These are phyloP conservation scores for Boechera divaricarpa DNA, from an alignment of 345 rosid genomes.

Conservation along the genomic window DNA sequence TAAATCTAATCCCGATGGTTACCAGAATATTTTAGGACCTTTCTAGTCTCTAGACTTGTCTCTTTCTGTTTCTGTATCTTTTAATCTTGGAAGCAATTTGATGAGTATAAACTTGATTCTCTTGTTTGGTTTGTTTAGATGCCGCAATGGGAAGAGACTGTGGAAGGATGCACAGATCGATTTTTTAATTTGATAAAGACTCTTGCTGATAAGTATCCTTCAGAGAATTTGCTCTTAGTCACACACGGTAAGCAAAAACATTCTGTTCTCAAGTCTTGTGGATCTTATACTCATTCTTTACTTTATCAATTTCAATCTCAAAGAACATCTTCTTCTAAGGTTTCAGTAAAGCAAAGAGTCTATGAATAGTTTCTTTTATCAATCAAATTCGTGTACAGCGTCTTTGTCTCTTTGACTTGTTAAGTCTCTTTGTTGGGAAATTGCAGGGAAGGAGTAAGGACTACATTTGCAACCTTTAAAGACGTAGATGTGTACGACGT, in stretches of 20 bases:
- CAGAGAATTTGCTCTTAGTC: constrained; percentile 77
- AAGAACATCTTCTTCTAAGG: background rate
- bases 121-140: constrained; percentile 47
- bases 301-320: background rate
- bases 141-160: constrained; percentile 77
- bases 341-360: constrained; percentile 16
- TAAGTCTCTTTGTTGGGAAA: background rate
- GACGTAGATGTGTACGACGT: constrained; percentile 57
- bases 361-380: background rate
- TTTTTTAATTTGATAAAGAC: constrained; percentile 54
- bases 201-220: constrained; percentile 82
- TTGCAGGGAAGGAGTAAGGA: constrained; percentile 84
- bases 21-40: constrained; percentile 50
- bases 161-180: constrained; percentile 49
- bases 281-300: constrained; percentile 1
- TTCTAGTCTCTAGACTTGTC: background rate
- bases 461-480: constrained; percentile 61
- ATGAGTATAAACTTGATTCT: constrained; percentile 2
- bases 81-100: background rate
- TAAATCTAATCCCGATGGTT: background rate
- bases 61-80: background rate
- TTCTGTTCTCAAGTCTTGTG: background rate
- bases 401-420: no score
- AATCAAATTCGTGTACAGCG: background rate
- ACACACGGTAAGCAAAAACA: constrained; percentile 64